These are phyloP conservation scores for Claviceps pusilla DNA, from an alignment of 2,329 filamentous ascomycete species.

Conservation along the genomic window DNA sequence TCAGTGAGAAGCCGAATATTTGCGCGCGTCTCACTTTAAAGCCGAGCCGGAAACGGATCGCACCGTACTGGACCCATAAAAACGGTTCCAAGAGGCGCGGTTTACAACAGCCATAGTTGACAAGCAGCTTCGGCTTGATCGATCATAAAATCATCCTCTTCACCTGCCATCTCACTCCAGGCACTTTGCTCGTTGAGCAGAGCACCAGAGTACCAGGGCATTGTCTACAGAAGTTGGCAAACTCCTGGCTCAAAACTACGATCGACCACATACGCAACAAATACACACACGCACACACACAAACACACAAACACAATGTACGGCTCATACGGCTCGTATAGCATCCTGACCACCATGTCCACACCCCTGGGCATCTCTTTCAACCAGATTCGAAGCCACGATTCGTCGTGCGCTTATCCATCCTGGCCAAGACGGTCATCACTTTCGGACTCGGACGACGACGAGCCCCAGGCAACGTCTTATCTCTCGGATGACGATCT, in stretches of 20 bases:
- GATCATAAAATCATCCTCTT: not conserved
- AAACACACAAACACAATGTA: constrained; percentile 22
- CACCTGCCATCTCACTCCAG: not conserved
- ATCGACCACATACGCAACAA: not conserved
- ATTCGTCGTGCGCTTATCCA: constrained; percentile 38
- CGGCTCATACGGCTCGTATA: constrained; percentile 35
- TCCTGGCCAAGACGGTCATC: constrained; percentile 43
- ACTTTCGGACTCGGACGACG: constrained; percentile 27
- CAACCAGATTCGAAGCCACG: constrained; percentile 25
- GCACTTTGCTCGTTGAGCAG: not conserved
- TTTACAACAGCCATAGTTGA: not conserved
- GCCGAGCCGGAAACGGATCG: constrained; percentile 1
- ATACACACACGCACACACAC: not conserved
- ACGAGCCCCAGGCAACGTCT: constrained; percentile 33
- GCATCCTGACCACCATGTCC: constrained; percentile 29
- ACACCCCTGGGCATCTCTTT: constrained; percentile 32
- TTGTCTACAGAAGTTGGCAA: not conserved
- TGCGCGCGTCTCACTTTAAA: not conserved
- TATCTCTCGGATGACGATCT: constrained; percentile 52
- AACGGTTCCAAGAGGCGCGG: not conserved
- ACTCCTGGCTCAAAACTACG: not conserved
- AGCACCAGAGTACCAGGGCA: not conserved
- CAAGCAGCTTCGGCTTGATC: not conserved
- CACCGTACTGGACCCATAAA: not conserved
- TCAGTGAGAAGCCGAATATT: not conserved